Evolutionary conservation across 148 eudicot genomes (phyloP).

Genomic region (Vaccinium darrowii): DNA sequence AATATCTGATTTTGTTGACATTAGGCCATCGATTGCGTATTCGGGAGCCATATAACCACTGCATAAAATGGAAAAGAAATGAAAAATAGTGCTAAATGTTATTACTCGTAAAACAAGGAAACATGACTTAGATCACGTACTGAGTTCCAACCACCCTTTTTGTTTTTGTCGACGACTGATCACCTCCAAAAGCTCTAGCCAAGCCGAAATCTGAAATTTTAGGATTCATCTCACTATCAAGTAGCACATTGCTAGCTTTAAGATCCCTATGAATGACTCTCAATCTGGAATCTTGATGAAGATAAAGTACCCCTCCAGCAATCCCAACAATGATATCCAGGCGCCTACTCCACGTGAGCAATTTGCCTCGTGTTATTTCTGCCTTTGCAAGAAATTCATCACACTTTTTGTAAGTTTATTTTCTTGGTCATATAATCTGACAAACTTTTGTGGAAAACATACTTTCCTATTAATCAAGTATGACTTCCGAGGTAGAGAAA

Average conservation of each 20-base stretch:
- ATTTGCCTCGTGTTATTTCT: background rate
- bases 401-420: background rate
- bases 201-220: conserved; percentile 7
- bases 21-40: conserved; percentile 25
- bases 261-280: conserved; percentile 23
- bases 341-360: conserved; percentile 8
- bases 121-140: background rate
- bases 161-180: background rate
- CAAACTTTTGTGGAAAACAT: background rate
- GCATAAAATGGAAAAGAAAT: background rate
- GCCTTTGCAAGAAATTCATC: background rate
- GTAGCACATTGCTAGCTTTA: conserved; percentile 12
- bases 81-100: background rate
- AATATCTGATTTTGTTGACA: conserved; percentile 21
- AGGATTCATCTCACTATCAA: conserved; percentile 12
- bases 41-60: conserved; percentile 36
- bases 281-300: conserved; percentile 24
- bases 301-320: conserved; percentile 18
- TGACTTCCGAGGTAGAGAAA: background rate
- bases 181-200: background rate
- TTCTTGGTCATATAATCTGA: background rate
- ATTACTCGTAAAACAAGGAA: background rate
- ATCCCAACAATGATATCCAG: conserved; percentile 16
- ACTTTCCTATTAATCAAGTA: background rate
- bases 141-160: conserved; percentile 8